A percentile compares a stretch with the other conserved stretches of the same genome.
Conservation (phyloP, 75 land plant genomes). For the Ceratopteris richardii region DNA sequence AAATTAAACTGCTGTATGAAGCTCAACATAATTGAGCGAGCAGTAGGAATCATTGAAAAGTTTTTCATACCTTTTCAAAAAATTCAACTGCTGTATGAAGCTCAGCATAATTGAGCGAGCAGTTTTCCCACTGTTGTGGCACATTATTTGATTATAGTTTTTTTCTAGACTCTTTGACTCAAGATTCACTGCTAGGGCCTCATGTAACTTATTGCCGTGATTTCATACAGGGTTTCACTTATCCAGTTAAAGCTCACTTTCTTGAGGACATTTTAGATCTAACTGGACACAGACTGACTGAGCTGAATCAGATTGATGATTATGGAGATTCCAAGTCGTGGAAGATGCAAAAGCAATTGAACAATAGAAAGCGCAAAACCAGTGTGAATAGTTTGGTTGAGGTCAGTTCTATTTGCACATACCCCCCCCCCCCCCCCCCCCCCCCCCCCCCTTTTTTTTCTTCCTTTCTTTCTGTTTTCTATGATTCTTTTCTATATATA, state of each 20-base stretch:
- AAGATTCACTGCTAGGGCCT: too few relatives aligned
- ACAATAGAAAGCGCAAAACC: slow-evolving; percentile 56
- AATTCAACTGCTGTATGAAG: too few relatives aligned
- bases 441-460: background rate
- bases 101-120: too few relatives aligned
- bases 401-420: slow-evolving; percentile 29
- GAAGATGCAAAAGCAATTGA: slow-evolving; percentile 77
- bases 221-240: slow-evolving; percentile 88
- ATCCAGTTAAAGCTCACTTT: slow-evolving; percentile 79
- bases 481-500: background rate
- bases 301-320: slow-evolving; percentile 88
- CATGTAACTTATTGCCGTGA: too few relatives aligned
- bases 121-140: too few relatives aligned
- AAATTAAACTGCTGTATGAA: too few relatives aligned
- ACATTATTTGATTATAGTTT: too few relatives aligned
- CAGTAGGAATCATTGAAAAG: too few relatives aligned
- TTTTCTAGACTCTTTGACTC: too few relatives aligned
- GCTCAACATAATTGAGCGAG: too few relatives aligned
- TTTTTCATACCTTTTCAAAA: too few relatives aligned
- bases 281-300: slow-evolving; percentile 76
- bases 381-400: slow-evolving; percentile 69
- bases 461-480: background rate
- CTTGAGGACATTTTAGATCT: slow-evolving; percentile 83
- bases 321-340: slow-evolving; percentile 93
- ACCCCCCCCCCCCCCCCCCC: too few relatives aligned